Conservation (phyloP, 2,329 filamentous ascomycete genomes). For the Beauveria rudraprayagi region DNA sequence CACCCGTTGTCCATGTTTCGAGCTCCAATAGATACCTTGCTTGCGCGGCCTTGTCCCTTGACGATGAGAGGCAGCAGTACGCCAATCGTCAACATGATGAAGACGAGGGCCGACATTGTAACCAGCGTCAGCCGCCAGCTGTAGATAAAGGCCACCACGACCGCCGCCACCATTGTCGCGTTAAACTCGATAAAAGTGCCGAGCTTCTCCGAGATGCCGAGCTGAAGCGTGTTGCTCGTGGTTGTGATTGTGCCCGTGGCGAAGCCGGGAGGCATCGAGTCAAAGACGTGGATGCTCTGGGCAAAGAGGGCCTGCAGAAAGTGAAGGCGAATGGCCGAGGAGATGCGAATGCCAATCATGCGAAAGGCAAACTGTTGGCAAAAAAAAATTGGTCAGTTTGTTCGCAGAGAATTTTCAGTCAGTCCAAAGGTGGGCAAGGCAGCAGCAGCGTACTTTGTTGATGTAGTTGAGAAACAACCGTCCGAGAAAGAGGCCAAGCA, state of each 20-base stretch:
- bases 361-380: conserved; percentile 47
- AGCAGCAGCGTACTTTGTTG: conserved; percentile 34
- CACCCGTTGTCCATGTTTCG: too few species aligned
- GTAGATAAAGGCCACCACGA: conserved; percentile 47
- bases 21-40: conserved; percentile 23
- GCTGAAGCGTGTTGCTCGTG: conserved; percentile 55
- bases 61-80: conserved; percentile 48
- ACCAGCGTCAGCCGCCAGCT: conserved; percentile 54
- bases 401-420: too few species aligned
- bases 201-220: conserved; percentile 57
- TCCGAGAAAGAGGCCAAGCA: conserved; percentile 62
- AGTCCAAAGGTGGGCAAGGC: not conserved
- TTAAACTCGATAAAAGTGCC: conserved; percentile 49
- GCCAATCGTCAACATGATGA: conserved; percentile 42
- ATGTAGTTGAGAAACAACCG: conserved; percentile 57
- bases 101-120: conserved; percentile 47
- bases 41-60: conserved; percentile 38
- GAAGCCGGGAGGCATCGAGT: conserved; percentile 55
- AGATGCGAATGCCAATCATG: conserved; percentile 54
- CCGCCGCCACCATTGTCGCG: conserved; percentile 43
- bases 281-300: conserved; percentile 60
- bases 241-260: conserved; percentile 56
- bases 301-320: conserved; percentile 57
- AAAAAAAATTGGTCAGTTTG: not conserved
- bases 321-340: conserved; percentile 52